A percentile compares a stretch with the other conserved stretches of the same genome.
Conservation (phyloP, 495 filamentous ascomycete species). For the Usnea hakonensis region DNA sequence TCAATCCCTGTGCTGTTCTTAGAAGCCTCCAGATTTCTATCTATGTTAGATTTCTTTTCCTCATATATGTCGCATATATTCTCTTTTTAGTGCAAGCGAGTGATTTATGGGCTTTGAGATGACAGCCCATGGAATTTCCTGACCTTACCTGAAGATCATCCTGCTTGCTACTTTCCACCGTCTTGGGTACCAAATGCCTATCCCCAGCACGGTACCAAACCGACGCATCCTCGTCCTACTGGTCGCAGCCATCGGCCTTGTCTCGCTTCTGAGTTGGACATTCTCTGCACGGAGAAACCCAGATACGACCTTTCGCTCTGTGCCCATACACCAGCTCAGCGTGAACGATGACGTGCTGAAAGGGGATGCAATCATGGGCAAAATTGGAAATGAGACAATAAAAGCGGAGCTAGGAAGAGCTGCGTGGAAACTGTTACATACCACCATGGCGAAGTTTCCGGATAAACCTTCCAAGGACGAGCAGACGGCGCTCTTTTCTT, state of each 20-base stretch:
- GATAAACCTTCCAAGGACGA: slow-evolving; percentile 78
- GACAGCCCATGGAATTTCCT: not conserved
- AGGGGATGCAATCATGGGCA: slow-evolving; percentile 78
- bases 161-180: not conserved
- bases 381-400: slow-evolving; percentile 82
- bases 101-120: not conserved
- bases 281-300: not conserved
- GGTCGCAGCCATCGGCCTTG: slow-evolving; percentile 18
- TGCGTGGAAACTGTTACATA: slow-evolving; percentile 90
- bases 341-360: slow-evolving; percentile 43
- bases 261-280: slow-evolving; percentile 19
- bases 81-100: not conserved
- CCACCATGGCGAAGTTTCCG: slow-evolving; percentile 89
- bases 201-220: slow-evolving; percentile 3
- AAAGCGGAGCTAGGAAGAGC: slow-evolving; percentile 87
- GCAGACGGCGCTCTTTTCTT: slow-evolving; percentile 71
- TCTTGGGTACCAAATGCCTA: slow-evolving; percentile 4
- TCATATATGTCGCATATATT: not conserved
- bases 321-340: slow-evolving; percentile 19
- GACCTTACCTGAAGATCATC: not conserved
- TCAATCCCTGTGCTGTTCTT: too few relatives aligned
- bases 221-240: slow-evolving; percentile 30
- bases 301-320: slow-evolving; percentile 9
- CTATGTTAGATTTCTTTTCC: not conserved
- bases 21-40: not conserved